Percentiles rank a stretch among this genome's conserved stretches.
These are phyloP conservation scores for Ormosia emarginata DNA, from an alignment of 306 rosid species.

Conservation along the genomic window DNA sequence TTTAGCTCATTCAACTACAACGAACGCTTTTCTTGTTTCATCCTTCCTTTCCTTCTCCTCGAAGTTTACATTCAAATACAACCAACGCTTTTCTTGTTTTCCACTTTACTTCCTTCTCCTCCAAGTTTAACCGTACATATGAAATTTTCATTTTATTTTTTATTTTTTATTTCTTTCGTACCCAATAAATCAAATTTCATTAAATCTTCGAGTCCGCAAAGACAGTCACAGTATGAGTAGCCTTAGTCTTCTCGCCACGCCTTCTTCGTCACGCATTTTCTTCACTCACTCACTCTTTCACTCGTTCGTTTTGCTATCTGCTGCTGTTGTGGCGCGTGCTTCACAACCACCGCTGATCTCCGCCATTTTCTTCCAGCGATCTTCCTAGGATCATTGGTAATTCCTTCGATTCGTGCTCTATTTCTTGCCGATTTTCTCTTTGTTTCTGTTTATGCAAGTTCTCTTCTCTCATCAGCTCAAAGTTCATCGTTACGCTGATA, in stretches of 20 bases:
- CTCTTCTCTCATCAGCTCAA: background rate
- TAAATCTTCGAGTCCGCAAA: conserved; percentile 22
- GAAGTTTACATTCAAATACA: no score
- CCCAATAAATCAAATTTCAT: conserved; percentile 6
- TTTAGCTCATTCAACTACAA: no score
- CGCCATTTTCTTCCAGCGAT: background rate
- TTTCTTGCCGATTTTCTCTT: background rate
- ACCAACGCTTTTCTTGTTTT: no score
- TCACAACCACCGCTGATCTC: background rate
- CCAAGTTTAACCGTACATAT: no score
- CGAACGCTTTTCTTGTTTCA: no score
- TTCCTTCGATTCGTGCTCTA: background rate
- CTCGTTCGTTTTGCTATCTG: background rate
- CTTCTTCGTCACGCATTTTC: background rate
- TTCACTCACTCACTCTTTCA: background rate
- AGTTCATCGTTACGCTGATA: background rate
- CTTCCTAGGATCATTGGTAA: background rate
- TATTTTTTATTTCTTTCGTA: background rate
- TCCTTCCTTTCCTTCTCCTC: no score
- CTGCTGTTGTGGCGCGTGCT: conserved; percentile 11
- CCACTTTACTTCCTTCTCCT: no score
- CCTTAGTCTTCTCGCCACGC: background rate
- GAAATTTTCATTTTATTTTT: no score
- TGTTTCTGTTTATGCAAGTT: background rate
- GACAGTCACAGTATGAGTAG: background rate